phyloP scores from a whole-genome alignment of 352 stramenopile species.

The Globisporangium alternatum region DNA sequence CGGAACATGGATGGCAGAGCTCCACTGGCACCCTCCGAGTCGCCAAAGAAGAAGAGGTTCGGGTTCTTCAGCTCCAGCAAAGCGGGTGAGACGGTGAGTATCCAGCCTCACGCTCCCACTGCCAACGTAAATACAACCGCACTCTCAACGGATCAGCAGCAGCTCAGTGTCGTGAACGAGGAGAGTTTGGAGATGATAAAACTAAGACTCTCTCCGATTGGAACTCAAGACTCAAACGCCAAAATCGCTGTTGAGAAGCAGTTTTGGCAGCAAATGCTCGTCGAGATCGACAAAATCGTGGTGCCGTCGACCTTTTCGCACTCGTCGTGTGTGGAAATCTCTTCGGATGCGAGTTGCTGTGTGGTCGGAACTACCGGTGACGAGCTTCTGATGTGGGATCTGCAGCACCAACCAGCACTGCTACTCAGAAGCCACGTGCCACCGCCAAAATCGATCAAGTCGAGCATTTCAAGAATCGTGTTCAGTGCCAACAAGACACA shows the following conservation, averaged over 20 bases:
- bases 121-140: too few species aligned
- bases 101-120: background rate
- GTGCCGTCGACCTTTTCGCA: conserved; percentile 19
- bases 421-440: conserved; percentile 22
- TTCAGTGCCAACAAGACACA: conserved; percentile 17
- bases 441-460: conserved; percentile 24
- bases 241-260: conserved; percentile 9
- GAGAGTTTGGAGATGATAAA: background rate
- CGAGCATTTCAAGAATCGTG: conserved; percentile 26
- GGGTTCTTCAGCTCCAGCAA: conserved; percentile 23
- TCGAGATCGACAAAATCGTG: conserved; percentile 21
- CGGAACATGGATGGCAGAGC: background rate
- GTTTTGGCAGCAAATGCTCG: conserved; percentile 33
- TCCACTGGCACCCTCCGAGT: background rate
- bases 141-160: background rate
- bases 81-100: background rate
- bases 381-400: conserved; percentile 33
- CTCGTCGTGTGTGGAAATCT: conserved; percentile 35
- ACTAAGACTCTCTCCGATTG: background rate
- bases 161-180: background rate
- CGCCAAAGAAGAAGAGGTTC: conserved; percentile 15
- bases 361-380: conserved; percentile 32
- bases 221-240: background rate
- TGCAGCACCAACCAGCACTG: conserved; percentile 19
- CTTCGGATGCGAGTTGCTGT: conserved; percentile 21